Base-by-base conservation (phyloP, 2,329 filamentous ascomycete species). In the Stagonosporopsis vannaccii region DNA sequence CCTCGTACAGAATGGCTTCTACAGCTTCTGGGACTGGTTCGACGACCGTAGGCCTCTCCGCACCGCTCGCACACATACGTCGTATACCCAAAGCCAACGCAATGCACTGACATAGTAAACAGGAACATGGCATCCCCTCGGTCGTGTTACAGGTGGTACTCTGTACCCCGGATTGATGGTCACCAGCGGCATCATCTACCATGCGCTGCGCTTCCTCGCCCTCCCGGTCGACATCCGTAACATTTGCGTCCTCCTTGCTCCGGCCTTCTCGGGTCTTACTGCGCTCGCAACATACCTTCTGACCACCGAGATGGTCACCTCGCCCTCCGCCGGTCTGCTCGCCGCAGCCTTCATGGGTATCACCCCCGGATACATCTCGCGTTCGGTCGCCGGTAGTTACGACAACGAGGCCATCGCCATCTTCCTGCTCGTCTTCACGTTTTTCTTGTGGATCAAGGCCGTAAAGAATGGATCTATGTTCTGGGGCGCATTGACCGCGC, bases 1-100 rank as follows among this genome's bases (percentile, higher is more conserved):
- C 74, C 86, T 99, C 52, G 91, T 99, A 52, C 87, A 94, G 74
- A 87, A 99, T 87, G 95, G 95, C 70, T 98, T 99, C 81, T 96
- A 97, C 79, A 92, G 90, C 78, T 99, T 99, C 77, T 99, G 95
- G 95, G 94, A 99, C 78, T 99, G 95, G 95, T 99, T 99, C 75
- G 95, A 99, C 79, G 95, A 99, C 83, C 89, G 95, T 89, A 82
- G 62, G 86, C 75, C 50, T 51, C 60, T 62, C 60, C 44, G 40
- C 59, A 56, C 35, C 23, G 43, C 46, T 30, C 56, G 28, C 26
- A 46, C 25, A 23, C 33, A 30, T 25, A 20, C 53, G 22, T 26
- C 30, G 36, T 26, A 37, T 35, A 17, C 32, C 22, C 17, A 46
- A 12, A 17, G 41, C 15, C 32, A 42, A 33, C 23, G n/a, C 46